phyloP scores from a whole-genome alignment of 805 yeast genomes.

The Phaffomyces opuntiae region DNA sequence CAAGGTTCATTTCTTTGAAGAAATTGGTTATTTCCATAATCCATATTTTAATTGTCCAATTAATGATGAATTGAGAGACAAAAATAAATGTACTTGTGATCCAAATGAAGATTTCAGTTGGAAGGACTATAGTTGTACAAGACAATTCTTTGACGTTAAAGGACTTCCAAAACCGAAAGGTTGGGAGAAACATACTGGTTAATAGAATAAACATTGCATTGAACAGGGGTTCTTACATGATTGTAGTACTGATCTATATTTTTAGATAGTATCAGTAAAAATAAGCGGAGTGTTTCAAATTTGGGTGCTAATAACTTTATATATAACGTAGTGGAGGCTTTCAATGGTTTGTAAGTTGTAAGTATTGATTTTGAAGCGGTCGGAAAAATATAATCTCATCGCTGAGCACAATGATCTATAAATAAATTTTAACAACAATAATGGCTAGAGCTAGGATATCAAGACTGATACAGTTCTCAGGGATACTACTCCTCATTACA shows the following conservation, averaged over 20 bases:
- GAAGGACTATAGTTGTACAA: conserved; percentile 66
- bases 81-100: conserved; percentile 64
- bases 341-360: too few relatives aligned
- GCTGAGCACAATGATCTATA: background rate
- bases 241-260: background rate
- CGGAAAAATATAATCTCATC: too few relatives aligned
- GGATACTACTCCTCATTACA: conserved; percentile 8
- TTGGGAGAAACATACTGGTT: conserved; percentile 56
- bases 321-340: too few relatives aligned
- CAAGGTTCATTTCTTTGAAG: conserved; percentile 73
- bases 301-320: too few relatives aligned
- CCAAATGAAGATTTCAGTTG: conserved; percentile 70
- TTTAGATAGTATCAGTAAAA: too few relatives aligned
- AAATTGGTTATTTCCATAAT: conserved; percentile 77
- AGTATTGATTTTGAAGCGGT: too few relatives aligned
- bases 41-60: conserved; percentile 80
- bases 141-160: conserved; percentile 50
- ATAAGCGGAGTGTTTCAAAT: too few relatives aligned
- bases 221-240: background rate
- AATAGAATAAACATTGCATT: background rate
- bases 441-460: conserved; percentile 7
- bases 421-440: background rate
- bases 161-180: conserved; percentile 56
- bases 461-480: conserved; percentile 18
- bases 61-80: conserved; percentile 49